Conservation (phyloP, 2,329 filamentous ascomycete genomes). For the Ophiostoma novo-ulmi region DNA sequence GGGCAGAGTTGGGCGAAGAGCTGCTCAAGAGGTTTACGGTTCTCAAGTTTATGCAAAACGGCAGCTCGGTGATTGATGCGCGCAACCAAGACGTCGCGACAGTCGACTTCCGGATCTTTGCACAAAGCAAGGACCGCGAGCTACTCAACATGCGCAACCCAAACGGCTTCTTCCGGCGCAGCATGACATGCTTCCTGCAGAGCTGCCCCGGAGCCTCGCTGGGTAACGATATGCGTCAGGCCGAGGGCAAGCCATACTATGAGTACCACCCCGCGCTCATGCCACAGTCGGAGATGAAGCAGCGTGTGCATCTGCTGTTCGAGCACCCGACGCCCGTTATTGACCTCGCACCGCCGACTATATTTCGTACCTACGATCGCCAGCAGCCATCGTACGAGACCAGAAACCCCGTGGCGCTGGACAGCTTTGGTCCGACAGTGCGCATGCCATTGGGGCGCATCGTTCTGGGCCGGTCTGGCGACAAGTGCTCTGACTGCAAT, state of each 20-base stretch:
- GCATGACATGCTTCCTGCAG: slow-evolving; percentile 30
- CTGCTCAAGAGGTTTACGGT: slow-evolving; percentile 27
- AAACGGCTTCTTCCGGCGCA: slow-evolving; percentile 29
- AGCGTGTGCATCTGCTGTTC: slow-evolving; percentile 29
- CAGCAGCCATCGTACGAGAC: slow-evolving; percentile 30
- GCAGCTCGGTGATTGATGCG: slow-evolving; percentile 31
- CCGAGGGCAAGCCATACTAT: slow-evolving; percentile 30
- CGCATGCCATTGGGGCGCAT: slow-evolving; percentile 33
- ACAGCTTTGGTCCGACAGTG: slow-evolving; percentile 30
- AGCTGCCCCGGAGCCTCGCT: slow-evolving; percentile 29
- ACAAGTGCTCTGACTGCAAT: slow-evolving; percentile 39
- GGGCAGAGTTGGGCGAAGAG: slow-evolving; percentile 31
- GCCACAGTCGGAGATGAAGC: slow-evolving; percentile 30
- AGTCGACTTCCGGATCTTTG: slow-evolving; percentile 36
- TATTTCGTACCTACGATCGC: slow-evolving; percentile 26
- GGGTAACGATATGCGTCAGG: slow-evolving; percentile 30
- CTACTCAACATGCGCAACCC: slow-evolving; percentile 27
- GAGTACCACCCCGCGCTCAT: slow-evolving; percentile 31
- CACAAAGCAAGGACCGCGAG: slow-evolving; percentile 38
- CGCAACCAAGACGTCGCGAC: slow-evolving; percentile 35
- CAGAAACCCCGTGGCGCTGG: slow-evolving; percentile 24
- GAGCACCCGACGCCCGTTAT: slow-evolving; percentile 27
- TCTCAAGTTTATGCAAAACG: slow-evolving; percentile 31
- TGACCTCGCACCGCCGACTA: slow-evolving; percentile 28
- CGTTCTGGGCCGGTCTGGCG: slow-evolving; percentile 37